Conservation (phyloP, 495 filamentous ascomycete species). For the Penicillium longicatenatum region DNA sequence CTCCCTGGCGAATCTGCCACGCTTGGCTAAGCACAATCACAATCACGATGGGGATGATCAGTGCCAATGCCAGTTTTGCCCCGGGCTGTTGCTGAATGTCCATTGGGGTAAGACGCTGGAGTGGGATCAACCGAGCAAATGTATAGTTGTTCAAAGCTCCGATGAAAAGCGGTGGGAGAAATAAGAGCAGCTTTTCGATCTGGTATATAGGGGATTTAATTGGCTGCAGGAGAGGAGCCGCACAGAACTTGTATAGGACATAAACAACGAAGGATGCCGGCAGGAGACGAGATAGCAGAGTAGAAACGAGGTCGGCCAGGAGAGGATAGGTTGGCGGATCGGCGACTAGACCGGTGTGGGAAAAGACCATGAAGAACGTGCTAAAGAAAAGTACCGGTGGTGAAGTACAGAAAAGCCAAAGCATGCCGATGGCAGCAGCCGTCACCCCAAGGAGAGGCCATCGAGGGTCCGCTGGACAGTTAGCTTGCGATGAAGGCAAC, state of each 20-base stretch:
- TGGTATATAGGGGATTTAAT: constrained; percentile 60
- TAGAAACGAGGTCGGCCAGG: constrained; percentile 64
- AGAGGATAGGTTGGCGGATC: constrained; percentile 65
- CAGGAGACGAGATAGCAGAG: constrained; percentile 69
- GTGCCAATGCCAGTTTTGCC: constrained; percentile 66
- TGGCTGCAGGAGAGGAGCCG: constrained; percentile 53
- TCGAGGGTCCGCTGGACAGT: constrained; percentile 59
- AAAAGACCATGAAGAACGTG: constrained; percentile 71
- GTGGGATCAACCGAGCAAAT: constrained; percentile 75
- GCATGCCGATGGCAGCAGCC: constrained; percentile 60
- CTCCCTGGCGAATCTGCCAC: constrained; percentile 74
- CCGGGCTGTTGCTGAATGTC: constrained; percentile 79
- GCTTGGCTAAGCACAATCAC: constrained; percentile 66
- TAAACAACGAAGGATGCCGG: constrained; percentile 75
- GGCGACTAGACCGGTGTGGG: constrained; percentile 75
- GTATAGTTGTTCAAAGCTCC: constrained; percentile 83
- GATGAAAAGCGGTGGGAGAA: constrained; percentile 74
- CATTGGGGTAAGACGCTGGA: constrained; percentile 72
- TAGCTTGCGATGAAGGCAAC: constrained; percentile 38
- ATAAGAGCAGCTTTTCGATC: constrained; percentile 72
- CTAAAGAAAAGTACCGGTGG: constrained; percentile 71
- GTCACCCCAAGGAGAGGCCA: constrained; percentile 79
- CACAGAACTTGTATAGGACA: constrained; percentile 73
- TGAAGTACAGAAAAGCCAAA: constrained; percentile 71
- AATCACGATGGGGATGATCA: constrained; percentile 65